These are phyloP conservation scores for Phytophthora chlamydospora DNA, from an alignment of 352 stramenopile genomes.

Conservation along the genomic window DNA sequence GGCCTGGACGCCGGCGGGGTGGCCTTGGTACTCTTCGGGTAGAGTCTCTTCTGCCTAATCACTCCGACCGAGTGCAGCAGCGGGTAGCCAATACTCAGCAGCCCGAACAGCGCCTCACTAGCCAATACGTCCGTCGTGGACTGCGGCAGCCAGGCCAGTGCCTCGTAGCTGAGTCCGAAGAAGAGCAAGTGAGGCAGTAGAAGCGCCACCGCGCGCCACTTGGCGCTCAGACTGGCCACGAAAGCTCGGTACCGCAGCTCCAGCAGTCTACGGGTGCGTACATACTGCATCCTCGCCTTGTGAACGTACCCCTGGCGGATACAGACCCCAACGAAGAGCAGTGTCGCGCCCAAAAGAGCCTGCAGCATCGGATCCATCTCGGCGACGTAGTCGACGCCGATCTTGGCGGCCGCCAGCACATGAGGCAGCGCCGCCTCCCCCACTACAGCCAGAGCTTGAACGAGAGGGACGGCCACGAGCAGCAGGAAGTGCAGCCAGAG, in stretches of 20 bases:
- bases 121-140: constrained; percentile 56
- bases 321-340: constrained; percentile 50
- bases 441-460: constrained; percentile 45
- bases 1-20: constrained; percentile 14
- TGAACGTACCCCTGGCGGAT: constrained; percentile 75
- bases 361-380: constrained; percentile 73
- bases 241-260: constrained; percentile 74
- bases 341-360: constrained; percentile 33
- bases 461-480: constrained; percentile 52
- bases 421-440: constrained; percentile 73
- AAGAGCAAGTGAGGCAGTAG: constrained; percentile 73
- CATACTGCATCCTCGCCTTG: constrained; percentile 56
- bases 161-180: constrained; percentile 60
- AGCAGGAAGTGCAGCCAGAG: constrained; percentile 66
- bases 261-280: constrained; percentile 51
- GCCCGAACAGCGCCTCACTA: constrained; percentile 59
- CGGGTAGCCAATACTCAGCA: constrained; percentile 72
- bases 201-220: constrained; percentile 67
- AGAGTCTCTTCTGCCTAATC: constrained; percentile 61
- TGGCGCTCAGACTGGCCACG: constrained; percentile 67
- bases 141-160: constrained; percentile 59
- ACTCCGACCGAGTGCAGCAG: constrained; percentile 68
- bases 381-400: constrained; percentile 48
- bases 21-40: constrained; percentile 36
- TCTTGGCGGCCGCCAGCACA: constrained; percentile 44